phyloP scores from a whole-genome alignment of 257 asterid species.

The Plantago ovata region DNA sequence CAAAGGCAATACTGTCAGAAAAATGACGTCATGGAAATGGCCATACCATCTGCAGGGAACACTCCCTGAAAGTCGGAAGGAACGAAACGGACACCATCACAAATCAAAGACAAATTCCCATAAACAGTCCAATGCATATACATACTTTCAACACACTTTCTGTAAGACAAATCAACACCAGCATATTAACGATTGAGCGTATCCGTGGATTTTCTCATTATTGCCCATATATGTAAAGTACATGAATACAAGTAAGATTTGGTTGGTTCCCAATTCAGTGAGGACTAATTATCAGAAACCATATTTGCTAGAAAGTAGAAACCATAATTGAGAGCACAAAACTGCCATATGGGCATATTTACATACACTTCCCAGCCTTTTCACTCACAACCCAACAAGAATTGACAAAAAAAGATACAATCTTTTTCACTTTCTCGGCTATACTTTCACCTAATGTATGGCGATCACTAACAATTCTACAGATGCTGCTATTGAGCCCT shows the following conservation, averaged over 20 bases:
- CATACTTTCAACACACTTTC: not conserved
- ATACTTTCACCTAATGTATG: not conserved
- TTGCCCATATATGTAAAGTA: not conserved
- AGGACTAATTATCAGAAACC: not conserved
- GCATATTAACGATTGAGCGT: not conserved
- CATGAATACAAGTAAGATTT: not conserved
- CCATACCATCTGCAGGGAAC: slow-evolving; percentile 5
- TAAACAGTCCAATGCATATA: not conserved
- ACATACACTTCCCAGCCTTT: not conserved
- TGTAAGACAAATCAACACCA: too few species aligned
- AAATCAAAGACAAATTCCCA: not conserved
- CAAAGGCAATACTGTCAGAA: slow-evolving; percentile 35
- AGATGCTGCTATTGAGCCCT: not conserved
- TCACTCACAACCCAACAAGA: not conserved
- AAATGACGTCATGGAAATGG: slow-evolving; percentile 16
- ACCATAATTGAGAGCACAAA: not conserved
- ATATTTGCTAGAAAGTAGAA: not conserved
- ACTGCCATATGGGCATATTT: not conserved
- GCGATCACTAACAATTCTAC: not conserved
- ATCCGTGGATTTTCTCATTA: not conserved
- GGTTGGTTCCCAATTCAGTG: not conserved
- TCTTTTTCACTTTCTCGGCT: not conserved
- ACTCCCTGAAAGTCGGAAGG: not conserved
- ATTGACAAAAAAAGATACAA: not conserved
- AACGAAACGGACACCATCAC: slow-evolving; percentile 3